Conservation (phyloP, 805 yeast genomes). For the Wickerhamomyces alni region DNA sequence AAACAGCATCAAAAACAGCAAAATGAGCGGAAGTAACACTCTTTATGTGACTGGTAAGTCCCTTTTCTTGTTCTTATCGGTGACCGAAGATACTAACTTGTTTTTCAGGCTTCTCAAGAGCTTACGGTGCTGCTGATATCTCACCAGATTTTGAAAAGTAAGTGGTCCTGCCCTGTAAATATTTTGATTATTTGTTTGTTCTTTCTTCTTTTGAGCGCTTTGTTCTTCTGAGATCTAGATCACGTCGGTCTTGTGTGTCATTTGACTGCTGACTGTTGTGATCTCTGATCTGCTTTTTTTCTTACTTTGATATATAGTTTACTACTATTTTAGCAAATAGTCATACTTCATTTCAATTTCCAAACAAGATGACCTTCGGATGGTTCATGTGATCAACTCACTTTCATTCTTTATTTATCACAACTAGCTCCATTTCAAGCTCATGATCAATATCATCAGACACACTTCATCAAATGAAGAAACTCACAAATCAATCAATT, state of each 20-base stretch:
- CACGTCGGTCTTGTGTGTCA: too few species aligned
- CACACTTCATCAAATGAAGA: background rate
- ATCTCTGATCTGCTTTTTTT: too few species aligned
- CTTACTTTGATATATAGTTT: background rate
- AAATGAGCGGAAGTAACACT: constrained; percentile 29
- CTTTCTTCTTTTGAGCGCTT: constrained; percentile 1
- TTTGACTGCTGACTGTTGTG: too few species aligned
- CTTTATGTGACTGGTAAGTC: constrained; percentile 45
- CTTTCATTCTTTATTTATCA: background rate
- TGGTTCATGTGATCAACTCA: background rate
- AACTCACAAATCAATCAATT: background rate
- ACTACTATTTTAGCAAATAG: background rate
- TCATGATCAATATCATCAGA: constrained; percentile 1
- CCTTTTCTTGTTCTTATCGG: too few species aligned
- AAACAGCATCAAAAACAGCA: constrained; percentile 3
- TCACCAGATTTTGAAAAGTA: constrained; percentile 59
- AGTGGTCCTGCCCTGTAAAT: constrained; percentile 24
- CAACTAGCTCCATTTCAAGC: too few species aligned
- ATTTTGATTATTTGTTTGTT: constrained; percentile 1
- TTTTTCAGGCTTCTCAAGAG: constrained; percentile 38
- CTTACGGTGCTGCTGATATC: constrained; percentile 48
- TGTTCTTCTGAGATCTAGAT: too few species aligned
- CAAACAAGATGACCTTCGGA: background rate
- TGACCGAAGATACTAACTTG: too few species aligned
- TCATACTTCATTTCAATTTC: background rate